These are phyloP conservation scores for Curvularia sp. DNA, from an alignment of 2,329 filamentous ascomycete genomes.

Conservation along the genomic window DNA sequence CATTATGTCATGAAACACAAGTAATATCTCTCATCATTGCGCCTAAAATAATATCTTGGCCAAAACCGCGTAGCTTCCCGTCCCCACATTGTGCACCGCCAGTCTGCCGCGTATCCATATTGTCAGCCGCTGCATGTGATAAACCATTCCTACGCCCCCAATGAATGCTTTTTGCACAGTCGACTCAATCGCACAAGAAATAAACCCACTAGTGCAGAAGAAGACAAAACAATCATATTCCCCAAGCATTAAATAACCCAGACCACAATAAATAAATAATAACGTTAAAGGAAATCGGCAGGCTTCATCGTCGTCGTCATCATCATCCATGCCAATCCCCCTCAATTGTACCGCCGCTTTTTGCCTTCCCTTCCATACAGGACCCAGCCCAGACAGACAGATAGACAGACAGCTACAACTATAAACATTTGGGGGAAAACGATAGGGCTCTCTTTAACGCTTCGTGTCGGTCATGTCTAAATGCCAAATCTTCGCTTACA, in stretches of 20 bases:
- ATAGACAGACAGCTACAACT: conserved; percentile 8
- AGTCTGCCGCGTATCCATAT: neutral
- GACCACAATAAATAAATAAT: conserved; percentile 1
- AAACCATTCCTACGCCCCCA: neutral
- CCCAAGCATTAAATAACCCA: conserved; percentile 21
- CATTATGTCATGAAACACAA: neutral
- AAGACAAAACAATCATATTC: conserved; percentile 12
- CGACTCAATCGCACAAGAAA: neutral
- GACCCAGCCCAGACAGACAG: conserved; percentile 13
- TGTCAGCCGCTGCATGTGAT: neutral
- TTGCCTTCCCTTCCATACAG: conserved; percentile 7
- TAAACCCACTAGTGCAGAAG: neutral
- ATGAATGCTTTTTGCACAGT: neutral
- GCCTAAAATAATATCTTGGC: neutral
- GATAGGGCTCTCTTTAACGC: conserved; percentile 6
- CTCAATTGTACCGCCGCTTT: conserved; percentile 3
- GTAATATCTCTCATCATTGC: neutral
- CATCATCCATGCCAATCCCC: conserved; percentile 1
- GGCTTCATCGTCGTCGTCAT: conserved; percentile 2
- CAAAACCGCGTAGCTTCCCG: neutral
- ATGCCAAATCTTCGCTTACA: conserved; percentile 20
- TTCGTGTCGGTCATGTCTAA: conserved; percentile 20
- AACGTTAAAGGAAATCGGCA: neutral
- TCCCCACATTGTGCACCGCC: conserved; percentile 2
- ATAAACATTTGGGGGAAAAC: conserved; percentile 7